phyloP scores from a whole-genome alignment of 2,329 filamentous ascomycete genomes.

The Pseudogymnoascus pannorum region DNA sequence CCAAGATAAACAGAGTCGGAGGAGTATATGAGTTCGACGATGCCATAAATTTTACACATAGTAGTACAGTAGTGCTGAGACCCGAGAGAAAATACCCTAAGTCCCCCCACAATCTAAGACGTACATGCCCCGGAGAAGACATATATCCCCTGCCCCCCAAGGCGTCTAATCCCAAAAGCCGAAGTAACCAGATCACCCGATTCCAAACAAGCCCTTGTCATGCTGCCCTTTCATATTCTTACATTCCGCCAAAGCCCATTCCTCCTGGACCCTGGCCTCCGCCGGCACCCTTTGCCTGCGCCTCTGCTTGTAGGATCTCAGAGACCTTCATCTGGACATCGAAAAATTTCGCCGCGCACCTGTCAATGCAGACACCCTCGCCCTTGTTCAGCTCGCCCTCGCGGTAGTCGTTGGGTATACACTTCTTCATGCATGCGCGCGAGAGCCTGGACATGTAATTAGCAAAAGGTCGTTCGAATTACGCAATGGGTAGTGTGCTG shows the following conservation, averaged over 20 bases:
- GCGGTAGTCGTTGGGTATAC: constrained; percentile 85
- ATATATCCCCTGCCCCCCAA: background rate
- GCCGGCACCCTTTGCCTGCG: constrained; percentile 55
- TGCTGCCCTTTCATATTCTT: constrained; percentile 21
- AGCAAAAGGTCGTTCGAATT: constrained; percentile 9
- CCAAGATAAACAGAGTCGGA: background rate
- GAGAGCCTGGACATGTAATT: constrained; percentile 54
- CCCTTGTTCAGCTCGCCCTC: constrained; percentile 98
- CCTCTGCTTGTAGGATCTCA: constrained; percentile 90
- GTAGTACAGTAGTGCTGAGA: background rate
- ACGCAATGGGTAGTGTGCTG: constrained; percentile 10
- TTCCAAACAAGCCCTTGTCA: background rate
- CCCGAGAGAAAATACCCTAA: background rate
- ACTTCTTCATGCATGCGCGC: constrained; percentile 88
- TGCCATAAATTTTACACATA: constrained; percentile 4
- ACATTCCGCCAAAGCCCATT: constrained; percentile 42
- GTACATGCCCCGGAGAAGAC: background rate
- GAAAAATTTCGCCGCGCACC: constrained; percentile 97
- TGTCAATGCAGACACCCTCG: constrained; percentile 95
- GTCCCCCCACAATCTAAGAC: background rate
- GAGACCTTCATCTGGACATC: constrained; percentile 97
- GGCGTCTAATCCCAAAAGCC: background rate
- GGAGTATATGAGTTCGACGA: background rate
- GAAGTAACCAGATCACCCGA: constrained; percentile 5
- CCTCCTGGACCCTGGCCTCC: constrained; percentile 37